Evolutionary conservation across 1,139 yeast genomes (phyloP), one percentile per base, ranked within the genome.

Genomic region (Geotrichum candidum): DNA sequence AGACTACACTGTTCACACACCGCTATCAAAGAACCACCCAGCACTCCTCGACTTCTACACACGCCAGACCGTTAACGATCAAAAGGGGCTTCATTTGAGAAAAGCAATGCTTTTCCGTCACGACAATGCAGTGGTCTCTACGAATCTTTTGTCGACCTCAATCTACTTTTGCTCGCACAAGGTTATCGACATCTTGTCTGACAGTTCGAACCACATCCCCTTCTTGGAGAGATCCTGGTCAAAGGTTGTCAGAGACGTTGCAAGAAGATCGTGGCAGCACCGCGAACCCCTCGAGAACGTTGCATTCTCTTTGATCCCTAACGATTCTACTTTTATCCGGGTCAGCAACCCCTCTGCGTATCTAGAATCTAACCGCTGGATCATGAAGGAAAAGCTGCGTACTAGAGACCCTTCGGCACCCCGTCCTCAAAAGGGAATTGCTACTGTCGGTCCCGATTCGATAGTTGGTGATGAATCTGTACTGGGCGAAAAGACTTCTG

Each of bases 241-340:
- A 45, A 89, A 90, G 72, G 80, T 92, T 41, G 82, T 90, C 41
- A 84, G 98, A 69, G 97, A 91, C 70, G 75, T 94, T 64, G 95
- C 96, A 2, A 83, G 98, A 73, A 83, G 96, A 68, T 87, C 97
- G 2, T 94, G 99, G 99, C 83, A 82, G 69, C 97, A 91, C 72
- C 25, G 48, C n/a, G 70, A 71, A 9, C 71, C 74, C n/a, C 79
- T 80, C 66, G 90, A 84, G 63, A 82, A 86, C 0, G 82, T 89
- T 46, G 86, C 87, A 3, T 78, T 89, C 67, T 79, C 86, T 54
- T 51, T 65, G 10, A 53, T 71, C 61, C 62, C 64, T 7, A 77
- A 80, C 51, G 82, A 83, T 62, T 84, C 89, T 15, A 79, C 83
- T 1, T 91, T 92, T 70, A 81, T 89, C 68, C 82, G 98, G 68